These are phyloP conservation scores for Ceratocystis papillata DNA, from an alignment of 2,329 filamentous ascomycete species.

Conservation along the genomic window DNA sequence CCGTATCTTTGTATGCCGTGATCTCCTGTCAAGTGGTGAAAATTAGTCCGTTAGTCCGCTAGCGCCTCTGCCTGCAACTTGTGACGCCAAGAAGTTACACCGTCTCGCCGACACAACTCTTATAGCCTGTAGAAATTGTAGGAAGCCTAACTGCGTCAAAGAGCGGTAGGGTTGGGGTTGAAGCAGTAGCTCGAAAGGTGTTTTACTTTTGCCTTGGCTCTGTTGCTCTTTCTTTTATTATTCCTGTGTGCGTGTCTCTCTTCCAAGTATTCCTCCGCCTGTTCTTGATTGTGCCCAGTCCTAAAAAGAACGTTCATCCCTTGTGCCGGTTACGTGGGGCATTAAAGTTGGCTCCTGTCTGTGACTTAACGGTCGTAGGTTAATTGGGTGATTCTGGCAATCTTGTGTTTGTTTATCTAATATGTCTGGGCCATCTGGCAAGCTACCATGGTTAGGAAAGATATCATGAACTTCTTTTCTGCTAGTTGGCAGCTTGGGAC, in stretches of 20 bases:
- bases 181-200: no score
- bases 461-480: neutral
- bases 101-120: neutral
- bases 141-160: no score
- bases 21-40: neutral
- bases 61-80: neutral
- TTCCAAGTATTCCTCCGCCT: neutral
- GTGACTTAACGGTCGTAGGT: neutral
- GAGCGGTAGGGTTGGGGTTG: no score
- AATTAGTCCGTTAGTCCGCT: neutral
- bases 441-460: neutral
- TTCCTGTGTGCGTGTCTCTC: neutral
- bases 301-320: neutral
- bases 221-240: no score
- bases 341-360: neutral
- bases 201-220: no score
- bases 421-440: neutral
- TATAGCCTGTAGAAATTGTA: neutral
- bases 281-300: neutral
- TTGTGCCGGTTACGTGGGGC: neutral
- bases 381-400: neutral
- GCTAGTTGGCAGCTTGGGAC: neutral
- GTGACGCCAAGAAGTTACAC: slow-evolving; percentile 13
- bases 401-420: neutral
- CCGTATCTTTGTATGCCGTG: neutral